Percentiles rank a stretch among this genome's conserved stretches.
These are phyloP conservation scores for Penicillium coprophilum DNA, from an alignment of 495 filamentous ascomycete genomes.

Conservation along the genomic window DNA sequence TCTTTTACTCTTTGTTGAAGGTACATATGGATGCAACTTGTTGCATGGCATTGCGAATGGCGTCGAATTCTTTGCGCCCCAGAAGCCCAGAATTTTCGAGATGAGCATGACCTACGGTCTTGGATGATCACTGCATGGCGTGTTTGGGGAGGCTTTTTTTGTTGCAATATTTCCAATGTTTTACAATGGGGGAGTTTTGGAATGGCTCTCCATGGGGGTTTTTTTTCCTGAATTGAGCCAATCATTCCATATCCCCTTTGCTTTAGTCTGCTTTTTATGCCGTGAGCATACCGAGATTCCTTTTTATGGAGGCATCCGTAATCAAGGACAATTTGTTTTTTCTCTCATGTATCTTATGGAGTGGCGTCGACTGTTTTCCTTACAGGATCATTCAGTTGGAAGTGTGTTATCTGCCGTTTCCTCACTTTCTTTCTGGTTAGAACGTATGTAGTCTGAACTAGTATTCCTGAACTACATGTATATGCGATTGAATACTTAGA, in stretches of 20 bases:
- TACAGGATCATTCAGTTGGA: slow-evolving; percentile 18
- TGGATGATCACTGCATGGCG: slow-evolving; percentile 32
- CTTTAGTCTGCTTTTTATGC: slow-evolving; percentile 11
- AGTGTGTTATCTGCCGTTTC: slow-evolving; percentile 15
- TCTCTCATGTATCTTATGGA: slow-evolving; percentile 31
- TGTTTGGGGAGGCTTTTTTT: slow-evolving; percentile 15
- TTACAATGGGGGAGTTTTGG: slow-evolving; percentile 11
- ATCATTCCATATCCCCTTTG: slow-evolving; percentile 12
- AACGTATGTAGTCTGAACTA: slow-evolving; percentile 17
- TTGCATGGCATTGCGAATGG: slow-evolving; percentile 35
- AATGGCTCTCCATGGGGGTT: background rate
- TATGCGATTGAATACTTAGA: background rate
- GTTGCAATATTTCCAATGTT: slow-evolving; percentile 3
- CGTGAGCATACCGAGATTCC: background rate
- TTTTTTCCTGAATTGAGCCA: slow-evolving; percentile 10
- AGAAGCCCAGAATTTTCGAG: slow-evolving; percentile 20
- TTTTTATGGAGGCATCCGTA: background rate
- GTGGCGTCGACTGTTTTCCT: slow-evolving; percentile 30
- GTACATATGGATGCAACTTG: slow-evolving; percentile 31
- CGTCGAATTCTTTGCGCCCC: slow-evolving; percentile 22
- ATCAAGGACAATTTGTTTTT: slow-evolving; percentile 8
- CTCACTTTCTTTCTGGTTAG: slow-evolving; percentile 9
- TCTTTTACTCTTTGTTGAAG: slow-evolving; percentile 20
- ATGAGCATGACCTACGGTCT: slow-evolving; percentile 24
- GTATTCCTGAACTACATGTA: background rate